These are phyloP conservation scores for Pleurotus djamor DNA, from an alignment of 768 basidiomycete species.

Conservation along the genomic window DNA sequence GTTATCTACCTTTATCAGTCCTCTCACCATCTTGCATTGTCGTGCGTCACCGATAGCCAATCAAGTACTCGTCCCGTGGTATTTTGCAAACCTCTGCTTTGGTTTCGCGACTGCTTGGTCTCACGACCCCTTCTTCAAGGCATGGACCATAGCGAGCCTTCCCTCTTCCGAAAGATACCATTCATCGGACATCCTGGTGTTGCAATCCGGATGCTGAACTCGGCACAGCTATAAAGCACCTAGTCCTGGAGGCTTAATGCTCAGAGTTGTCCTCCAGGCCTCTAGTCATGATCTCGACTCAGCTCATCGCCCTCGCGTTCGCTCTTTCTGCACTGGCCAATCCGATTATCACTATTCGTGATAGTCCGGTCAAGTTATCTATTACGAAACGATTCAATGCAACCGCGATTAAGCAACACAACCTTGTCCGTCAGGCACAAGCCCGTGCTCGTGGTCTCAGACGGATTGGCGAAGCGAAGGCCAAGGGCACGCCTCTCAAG, in stretches of 20 bases:
- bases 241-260: neutral
- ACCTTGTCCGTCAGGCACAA: neutral
- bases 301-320: neutral
- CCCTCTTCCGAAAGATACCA: no score
- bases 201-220: neutral
- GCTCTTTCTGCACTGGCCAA: neutral
- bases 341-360: slow-evolving; percentile 2
- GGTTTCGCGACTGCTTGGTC: neutral
- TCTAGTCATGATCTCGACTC: slow-evolving; percentile 1
- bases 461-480: neutral
- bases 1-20: neutral
- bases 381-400: neutral
- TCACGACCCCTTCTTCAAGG: neutral
- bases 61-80: no score
- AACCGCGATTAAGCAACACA: neutral
- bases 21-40: neutral
- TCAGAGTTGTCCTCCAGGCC: neutral
- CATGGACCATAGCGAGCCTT: neutral
- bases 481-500: neutral
- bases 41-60: no score
- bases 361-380: neutral
- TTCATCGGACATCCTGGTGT: no score
- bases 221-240: neutral
- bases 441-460: neutral
- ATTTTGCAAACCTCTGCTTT: neutral